A percentile compares a stretch with the other conserved stretches of the same genome.
These are phyloP conservation scores for Wilhelminamyces savonicus DNA, from an alignment of 805 yeast genomes.

Conservation along the genomic window DNA sequence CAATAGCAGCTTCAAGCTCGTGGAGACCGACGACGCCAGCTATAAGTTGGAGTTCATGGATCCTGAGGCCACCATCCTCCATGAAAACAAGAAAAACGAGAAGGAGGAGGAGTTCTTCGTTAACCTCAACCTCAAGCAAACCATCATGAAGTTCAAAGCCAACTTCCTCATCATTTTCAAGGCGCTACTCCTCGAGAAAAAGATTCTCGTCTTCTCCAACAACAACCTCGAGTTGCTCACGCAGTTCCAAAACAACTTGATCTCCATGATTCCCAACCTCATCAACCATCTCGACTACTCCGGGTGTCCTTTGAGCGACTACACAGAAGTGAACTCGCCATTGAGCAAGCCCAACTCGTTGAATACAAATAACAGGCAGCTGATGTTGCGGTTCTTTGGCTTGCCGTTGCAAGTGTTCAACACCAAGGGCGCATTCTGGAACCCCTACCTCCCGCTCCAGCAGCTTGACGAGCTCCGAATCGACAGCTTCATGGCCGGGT, in stretches of 20 bases:
- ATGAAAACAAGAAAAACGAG: constrained; percentile 10
- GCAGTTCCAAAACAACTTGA: constrained; percentile 73
- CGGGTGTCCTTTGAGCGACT: constrained; percentile 68
- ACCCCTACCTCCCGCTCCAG: constrained; percentile 91
- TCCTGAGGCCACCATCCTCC: constrained; percentile 1
- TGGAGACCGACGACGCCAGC: constrained; percentile 13
- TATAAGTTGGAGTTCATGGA: neutral
- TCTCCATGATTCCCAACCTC: constrained; percentile 78
- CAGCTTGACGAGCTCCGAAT: constrained; percentile 71
- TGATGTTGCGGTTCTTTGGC: constrained; percentile 76
- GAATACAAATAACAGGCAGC: constrained; percentile 69
- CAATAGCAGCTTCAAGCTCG: constrained; percentile 23
- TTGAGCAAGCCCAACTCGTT: constrained; percentile 59
- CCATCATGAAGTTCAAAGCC: constrained; percentile 52
- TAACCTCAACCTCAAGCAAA: constrained; percentile 66
- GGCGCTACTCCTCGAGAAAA: constrained; percentile 68
- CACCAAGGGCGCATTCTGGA: constrained; percentile 74
- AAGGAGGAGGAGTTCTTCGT: constrained; percentile 39
- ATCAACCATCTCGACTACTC: constrained; percentile 66
- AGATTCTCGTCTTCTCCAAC: constrained; percentile 66
- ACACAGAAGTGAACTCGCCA: constrained; percentile 40
- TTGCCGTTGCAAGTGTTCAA: constrained; percentile 84
- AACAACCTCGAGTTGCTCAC: constrained; percentile 76
- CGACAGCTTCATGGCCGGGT: constrained; percentile 69
- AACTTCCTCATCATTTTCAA: constrained; percentile 66